Evolutionary conservation across 2,329 filamentous ascomycete genomes (phyloP), one percentile per base, ranked within the genome.

Genomic region (Fusarium pilosicola): DNA sequence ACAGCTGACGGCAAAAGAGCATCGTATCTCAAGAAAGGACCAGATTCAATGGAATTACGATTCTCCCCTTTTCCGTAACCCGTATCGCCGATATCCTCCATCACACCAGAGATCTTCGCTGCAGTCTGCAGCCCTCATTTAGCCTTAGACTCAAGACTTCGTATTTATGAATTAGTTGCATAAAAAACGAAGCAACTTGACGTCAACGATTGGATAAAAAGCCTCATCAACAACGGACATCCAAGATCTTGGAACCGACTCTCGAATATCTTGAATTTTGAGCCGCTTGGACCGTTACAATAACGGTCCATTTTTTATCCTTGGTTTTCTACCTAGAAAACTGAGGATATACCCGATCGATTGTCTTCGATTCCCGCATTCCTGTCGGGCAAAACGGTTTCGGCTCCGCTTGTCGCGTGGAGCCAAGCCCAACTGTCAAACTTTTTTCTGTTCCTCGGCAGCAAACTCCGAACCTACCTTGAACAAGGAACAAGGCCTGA

Each of bases 141-240:
- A 55, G 62, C 30, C 48, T 61, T 36, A 48, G 42, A 62, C 30
- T 52, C 51, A 22, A 48, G 41, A 62, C 41, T 62, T 70, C 59
- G 67, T 70, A 65, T 70, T 44, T 38, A 17, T 41, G 65, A 70
- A 49, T 39, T 65, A 44, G 65, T 36, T 70, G 65, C 67, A 64
- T 57, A 42, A 49, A 24, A 24, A 24, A 32, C 6, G 7, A 52
- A 26, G 39, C 62, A 8, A 34, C 46, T 70, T 70, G 67, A 70
- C 67, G 67, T 70, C 67, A 70, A 70, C 45, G 49, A 70, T 38
- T 39, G 20, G 15, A 46, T 28, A 63, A 68, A 70, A 70, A 54
- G 65, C 58, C 65, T 69, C 66, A 69, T 69, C 66, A 52, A 26
- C 22, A 17, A 30, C 17, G 13, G 34, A n/a, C 42, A 51, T 36